Evolutionary conservation across 2,329 filamentous ascomycete genomes (phyloP).

Genomic region (Pestalotiopsis sp.): DNA sequence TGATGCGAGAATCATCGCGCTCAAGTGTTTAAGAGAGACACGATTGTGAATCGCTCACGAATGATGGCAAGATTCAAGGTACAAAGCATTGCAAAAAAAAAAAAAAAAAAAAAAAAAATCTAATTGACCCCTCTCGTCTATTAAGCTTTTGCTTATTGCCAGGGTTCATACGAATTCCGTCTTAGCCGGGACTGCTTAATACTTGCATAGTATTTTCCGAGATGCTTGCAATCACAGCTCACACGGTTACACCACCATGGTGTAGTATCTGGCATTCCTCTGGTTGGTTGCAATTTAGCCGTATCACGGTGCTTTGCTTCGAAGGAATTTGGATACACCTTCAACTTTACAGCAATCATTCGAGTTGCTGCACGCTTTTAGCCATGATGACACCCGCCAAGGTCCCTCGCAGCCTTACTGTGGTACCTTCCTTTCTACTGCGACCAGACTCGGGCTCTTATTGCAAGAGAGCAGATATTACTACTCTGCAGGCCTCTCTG

Average conservation of each 20-base stretch:
- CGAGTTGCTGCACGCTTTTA: neutral
- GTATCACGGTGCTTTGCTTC: neutral
- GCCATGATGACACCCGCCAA: neutral
- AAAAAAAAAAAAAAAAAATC: no score
- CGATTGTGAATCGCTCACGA: no score
- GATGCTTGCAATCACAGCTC: neutral
- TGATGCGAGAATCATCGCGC: no score
- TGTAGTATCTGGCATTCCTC: neutral
- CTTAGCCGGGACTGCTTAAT: neutral
- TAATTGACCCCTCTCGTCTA: no score
- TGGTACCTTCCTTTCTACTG: neutral
- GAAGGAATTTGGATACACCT: neutral
- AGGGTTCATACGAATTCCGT: neutral
- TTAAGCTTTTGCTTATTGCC: no score
- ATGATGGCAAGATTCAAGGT: no score
- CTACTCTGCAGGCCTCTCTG: neutral
- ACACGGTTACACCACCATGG: neutral
- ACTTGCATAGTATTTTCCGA: neutral
- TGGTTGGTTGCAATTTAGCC: neutral
- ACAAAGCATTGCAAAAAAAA: no score
- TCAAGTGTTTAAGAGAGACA: no score
- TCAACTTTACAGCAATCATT: neutral
- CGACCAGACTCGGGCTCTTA: neutral
- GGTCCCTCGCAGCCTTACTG: neutral
- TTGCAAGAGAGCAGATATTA: neutral